phyloP scores from a whole-genome alignment of 139 green algal genomes.

The Pleodorina starrii region DNA sequence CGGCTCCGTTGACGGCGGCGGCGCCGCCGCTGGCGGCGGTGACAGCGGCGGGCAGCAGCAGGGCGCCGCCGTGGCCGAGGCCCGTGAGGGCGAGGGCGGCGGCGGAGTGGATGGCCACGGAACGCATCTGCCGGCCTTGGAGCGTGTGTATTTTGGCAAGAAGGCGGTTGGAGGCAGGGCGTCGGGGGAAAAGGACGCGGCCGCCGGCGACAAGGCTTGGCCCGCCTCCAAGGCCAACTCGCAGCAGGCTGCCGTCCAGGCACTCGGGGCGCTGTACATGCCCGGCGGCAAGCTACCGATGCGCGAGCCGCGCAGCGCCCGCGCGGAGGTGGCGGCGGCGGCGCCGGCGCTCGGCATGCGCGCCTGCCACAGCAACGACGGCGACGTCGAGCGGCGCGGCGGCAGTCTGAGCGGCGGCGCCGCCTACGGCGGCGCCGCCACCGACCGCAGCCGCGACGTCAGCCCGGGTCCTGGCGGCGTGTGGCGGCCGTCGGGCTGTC shows the following conservation, averaged over 20 bases:
- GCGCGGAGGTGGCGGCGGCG: not conserved
- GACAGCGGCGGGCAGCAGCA: not conserved
- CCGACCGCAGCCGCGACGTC: not conserved
- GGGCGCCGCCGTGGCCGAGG: not conserved
- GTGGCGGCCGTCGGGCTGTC: conserved; percentile 16
- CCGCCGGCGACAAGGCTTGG: not conserved
- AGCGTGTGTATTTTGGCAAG: not conserved
- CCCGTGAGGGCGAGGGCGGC: conserved; percentile 18
- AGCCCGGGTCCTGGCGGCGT: not conserved
- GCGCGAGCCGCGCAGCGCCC: not conserved
- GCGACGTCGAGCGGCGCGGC: not conserved
- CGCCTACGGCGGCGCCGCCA: not conserved
- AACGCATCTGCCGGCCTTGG: conserved; percentile 33
- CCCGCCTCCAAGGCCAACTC: not conserved
- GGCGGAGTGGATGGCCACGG: conserved; percentile 35
- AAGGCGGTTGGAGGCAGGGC: not conserved
- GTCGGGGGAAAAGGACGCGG: not conserved
- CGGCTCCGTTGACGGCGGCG: not conserved
- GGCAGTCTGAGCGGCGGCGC: not conserved
- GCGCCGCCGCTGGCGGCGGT: not conserved
- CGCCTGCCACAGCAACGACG: not conserved
- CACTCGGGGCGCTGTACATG: conserved; percentile 5
- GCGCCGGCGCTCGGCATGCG: not conserved
- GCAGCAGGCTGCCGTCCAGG: not conserved
- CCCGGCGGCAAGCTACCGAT: not conserved